Percentiles rank a stretch among this genome's conserved stretches.
Conservation (phyloP, 257 asterid species). For the Lavandula angustifolia region DNA sequence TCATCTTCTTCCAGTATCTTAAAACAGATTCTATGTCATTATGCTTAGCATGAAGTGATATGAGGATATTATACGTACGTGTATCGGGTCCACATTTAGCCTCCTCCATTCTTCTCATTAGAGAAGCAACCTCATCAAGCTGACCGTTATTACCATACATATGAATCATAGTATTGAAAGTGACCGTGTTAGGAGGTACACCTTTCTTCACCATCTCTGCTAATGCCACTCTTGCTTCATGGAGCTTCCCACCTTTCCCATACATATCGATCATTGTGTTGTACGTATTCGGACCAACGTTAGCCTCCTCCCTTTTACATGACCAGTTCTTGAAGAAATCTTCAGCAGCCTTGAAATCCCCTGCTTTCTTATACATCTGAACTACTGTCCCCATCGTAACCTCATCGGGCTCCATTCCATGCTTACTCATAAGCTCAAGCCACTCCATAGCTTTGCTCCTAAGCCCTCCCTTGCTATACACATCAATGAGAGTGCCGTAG, state of each 20-base stretch:
- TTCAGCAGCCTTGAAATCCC: slow-evolving; percentile 80
- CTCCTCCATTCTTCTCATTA: slow-evolving; percentile 70
- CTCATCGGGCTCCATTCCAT: slow-evolving; percentile 80
- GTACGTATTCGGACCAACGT: slow-evolving; percentile 54
- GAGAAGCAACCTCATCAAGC: slow-evolving; percentile 58
- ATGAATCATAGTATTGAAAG: slow-evolving; percentile 93
- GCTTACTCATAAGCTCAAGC: slow-evolving; percentile 71
- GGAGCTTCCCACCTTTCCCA: slow-evolving; percentile 81
- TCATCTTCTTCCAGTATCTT: slow-evolving; percentile 69
- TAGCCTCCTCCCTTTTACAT: slow-evolving; percentile 23
- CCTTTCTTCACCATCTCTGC: slow-evolving; percentile 69
- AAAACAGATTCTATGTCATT: slow-evolving; percentile 65
- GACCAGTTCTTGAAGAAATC: slow-evolving; percentile 87
- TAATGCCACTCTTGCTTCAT: slow-evolving; percentile 75
- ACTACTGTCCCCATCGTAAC: slow-evolving; percentile 86
- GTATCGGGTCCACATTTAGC: slow-evolving; percentile 74
- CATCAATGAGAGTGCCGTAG: slow-evolving; percentile 92
- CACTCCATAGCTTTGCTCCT: slow-evolving; percentile 64
- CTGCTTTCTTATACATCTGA: slow-evolving; percentile 89
- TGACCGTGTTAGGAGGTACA: slow-evolving; percentile 69
- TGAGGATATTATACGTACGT: slow-evolving; percentile 82
- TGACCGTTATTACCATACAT: slow-evolving; percentile 78
- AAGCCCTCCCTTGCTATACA: slow-evolving; percentile 69
- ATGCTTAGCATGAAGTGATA: slow-evolving; percentile 76
- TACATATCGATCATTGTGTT: slow-evolving; percentile 87